Base-by-base conservation (phyloP, 2,329 filamentous ascomycete genomes). In the Fusarium napiforme region DNA sequence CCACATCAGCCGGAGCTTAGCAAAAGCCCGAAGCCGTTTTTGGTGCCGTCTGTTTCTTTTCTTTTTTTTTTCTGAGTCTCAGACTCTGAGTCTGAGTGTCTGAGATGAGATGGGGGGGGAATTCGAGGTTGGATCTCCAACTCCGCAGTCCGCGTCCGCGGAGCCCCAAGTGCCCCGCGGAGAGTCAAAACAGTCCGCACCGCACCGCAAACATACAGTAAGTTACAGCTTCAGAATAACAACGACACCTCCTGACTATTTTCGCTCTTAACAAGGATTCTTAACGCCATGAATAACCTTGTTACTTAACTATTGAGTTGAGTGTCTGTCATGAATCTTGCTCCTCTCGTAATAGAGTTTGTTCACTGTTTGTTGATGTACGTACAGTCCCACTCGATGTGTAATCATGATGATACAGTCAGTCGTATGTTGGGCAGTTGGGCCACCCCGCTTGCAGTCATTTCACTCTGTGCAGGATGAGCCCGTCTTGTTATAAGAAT, bases 21-120 rank as follows among this genome's bases (percentile, higher is more conserved):
- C 68, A 77, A 77, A 62, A 79, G 61, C 68, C 78, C 78, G 78
- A 80, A 52, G 74, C 78, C 78, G 78, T 37, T 30, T 30, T 30
- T n/a, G 21, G 46, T 26, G 16, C 23, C 23, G 32, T 21, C 28
- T 43, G 28, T 58, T 26, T 53, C 50, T 53, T 23, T 16, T 28
- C 28, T 53, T 15, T 30, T 30, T 30, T 30, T 30, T 23, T 16
- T 53, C 34, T 53, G 50, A 39, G 12, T 53, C 47, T 52, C 49
- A 21, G 32, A 26, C 32, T 37, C 50, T 39, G 34, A 53, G n/a
- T 37, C 34, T 42, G 30, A 37, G 60, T 39, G 21, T 50, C 32
- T 46, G 19, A 30, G 60, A 58, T 46, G 23, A 42, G 55, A 36
- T 21, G 42, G 28, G 53, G 28, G 53, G 28, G 19, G 60, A 40